A percentile compares a stretch with the other conserved stretches of the same genome.
phyloP scores from a whole-genome alignment of 1,284 basidiomycete species.

The Cutaneotrichosporon cavernicola region DNA sequence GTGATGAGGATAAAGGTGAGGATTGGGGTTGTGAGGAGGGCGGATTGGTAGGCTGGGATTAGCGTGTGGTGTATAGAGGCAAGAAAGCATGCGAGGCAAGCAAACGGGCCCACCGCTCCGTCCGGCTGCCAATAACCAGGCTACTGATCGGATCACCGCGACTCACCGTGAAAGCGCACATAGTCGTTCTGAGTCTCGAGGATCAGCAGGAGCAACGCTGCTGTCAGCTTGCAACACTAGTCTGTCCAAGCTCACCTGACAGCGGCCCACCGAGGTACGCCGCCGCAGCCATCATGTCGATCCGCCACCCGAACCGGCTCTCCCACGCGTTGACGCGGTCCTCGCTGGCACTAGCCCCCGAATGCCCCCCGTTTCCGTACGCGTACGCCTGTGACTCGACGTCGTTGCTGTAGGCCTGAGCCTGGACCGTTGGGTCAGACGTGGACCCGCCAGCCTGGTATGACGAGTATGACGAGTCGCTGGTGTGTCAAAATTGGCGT shows the following conservation, averaged over 20 bases:
- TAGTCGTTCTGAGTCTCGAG: constrained; percentile 75
- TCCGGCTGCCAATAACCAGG: neutral
- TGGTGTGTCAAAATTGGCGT: constrained; percentile 11
- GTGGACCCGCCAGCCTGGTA: constrained; percentile 66
- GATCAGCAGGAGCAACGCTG: constrained; percentile 68
- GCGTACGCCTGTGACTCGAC: constrained; percentile 36
- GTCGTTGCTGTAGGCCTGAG: constrained; percentile 46
- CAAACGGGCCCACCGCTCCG: neutral
- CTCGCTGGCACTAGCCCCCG: constrained; percentile 48
- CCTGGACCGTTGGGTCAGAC: constrained; percentile 44
- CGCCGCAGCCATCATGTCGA: constrained; percentile 67
- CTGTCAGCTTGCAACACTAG: neutral
- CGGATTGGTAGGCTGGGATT: constrained; percentile 70
- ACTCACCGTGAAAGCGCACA: constrained; percentile 72
- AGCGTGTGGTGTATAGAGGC: neutral
- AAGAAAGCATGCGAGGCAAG: too few relatives aligned
- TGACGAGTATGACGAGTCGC: constrained; percentile 44
- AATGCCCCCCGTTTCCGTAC: constrained; percentile 21
- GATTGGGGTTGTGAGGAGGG: constrained; percentile 67
- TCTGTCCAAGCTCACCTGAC: constrained; percentile 59
- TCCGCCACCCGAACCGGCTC: constrained; percentile 66
- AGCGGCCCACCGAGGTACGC: constrained; percentile 71
- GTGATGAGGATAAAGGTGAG: constrained; percentile 63
- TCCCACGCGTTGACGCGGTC: constrained; percentile 66
- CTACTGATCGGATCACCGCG: neutral